Evolutionary conservation across 1,139 yeast species (phyloP).

Genomic region (Nakaseomyces uthaithaninus): DNA sequence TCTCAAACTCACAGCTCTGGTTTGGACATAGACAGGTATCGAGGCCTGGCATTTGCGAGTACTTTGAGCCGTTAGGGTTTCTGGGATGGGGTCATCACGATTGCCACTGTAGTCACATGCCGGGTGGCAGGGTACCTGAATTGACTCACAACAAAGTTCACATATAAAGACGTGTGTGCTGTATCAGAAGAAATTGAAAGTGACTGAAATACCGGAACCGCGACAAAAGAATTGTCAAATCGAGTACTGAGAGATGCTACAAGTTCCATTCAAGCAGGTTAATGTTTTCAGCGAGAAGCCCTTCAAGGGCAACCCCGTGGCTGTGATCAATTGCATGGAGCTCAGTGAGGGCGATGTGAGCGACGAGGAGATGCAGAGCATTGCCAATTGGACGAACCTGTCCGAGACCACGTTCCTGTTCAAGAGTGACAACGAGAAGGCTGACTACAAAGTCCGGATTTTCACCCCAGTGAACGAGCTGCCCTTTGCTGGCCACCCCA

Average conservation of each 20-base stretch:
- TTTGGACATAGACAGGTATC: too few species aligned
- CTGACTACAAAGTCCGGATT: constrained; percentile 43
- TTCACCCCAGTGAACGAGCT: constrained; percentile 41
- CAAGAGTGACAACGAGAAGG: constrained; percentile 33
- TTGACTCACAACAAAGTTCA: too few species aligned
- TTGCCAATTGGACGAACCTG: constrained; percentile 50
- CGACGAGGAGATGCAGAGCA: constrained; percentile 37
- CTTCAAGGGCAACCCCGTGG: constrained; percentile 49
- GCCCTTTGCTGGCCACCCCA: constrained; percentile 58
- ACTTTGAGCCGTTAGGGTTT: too few species aligned
- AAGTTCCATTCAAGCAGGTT: constrained; percentile 39
- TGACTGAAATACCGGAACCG: too few species aligned
- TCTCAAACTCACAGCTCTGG: too few species aligned
- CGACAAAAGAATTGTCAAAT: too few species aligned
- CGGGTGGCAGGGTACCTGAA: too few species aligned
- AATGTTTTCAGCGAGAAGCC: constrained; percentile 42
- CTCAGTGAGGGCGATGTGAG: constrained; percentile 21
- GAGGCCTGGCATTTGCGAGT: too few species aligned
- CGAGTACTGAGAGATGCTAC: constrained; percentile 14
- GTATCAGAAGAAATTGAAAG: too few species aligned
- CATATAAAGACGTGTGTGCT: too few species aligned
- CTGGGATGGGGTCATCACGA: too few species aligned
- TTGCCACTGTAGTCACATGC: too few species aligned
- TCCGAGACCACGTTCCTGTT: constrained; percentile 48
- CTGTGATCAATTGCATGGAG: constrained; percentile 34